Conservation (phyloP, 75 land plant genomes). For the Pinus albicaulis region DNA sequence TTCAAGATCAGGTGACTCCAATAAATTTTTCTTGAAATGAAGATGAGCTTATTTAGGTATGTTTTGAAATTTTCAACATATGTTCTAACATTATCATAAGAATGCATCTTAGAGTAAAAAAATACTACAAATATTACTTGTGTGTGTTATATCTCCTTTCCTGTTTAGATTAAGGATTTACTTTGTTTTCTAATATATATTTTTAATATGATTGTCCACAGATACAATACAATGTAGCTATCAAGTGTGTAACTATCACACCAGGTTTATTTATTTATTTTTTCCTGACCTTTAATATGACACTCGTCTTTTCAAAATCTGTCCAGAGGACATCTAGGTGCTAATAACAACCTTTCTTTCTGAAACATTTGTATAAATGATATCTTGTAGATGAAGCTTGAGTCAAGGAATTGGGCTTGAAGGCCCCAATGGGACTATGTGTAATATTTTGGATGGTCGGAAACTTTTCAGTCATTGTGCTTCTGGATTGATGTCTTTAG, state of each 20-base stretch:
- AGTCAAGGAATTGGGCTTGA: constrained; percentile 88
- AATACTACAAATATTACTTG: too few species aligned
- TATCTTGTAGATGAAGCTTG: constrained; percentile 77
- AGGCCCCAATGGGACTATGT: constrained; percentile 94
- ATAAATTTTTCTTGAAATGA: too few species aligned
- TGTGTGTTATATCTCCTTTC: not conserved
- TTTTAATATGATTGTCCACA: constrained; percentile 17
- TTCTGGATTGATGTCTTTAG: not conserved
- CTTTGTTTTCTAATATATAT: not conserved
- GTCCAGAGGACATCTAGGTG: not conserved
- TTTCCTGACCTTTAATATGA: constrained; percentile 1
- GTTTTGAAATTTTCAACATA: too few species aligned
- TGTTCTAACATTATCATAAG: too few species aligned
- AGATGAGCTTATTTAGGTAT: too few species aligned
- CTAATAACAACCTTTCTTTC: not conserved
- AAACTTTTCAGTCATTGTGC: not conserved
- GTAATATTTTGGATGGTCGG: constrained; percentile 91
- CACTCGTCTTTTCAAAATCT: constrained; percentile 3
- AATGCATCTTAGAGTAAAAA: too few species aligned
- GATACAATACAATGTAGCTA: constrained; percentile 96
- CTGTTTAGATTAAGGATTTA: not conserved
- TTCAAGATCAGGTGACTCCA: too few species aligned
- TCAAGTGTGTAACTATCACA: constrained; percentile 98
- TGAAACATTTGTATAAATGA: not conserved
- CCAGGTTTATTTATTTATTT: constrained; percentile 56